Conservation (phyloP, 192 early-diverging fungal genomes). For the Anaeromyces robustus region DNA sequence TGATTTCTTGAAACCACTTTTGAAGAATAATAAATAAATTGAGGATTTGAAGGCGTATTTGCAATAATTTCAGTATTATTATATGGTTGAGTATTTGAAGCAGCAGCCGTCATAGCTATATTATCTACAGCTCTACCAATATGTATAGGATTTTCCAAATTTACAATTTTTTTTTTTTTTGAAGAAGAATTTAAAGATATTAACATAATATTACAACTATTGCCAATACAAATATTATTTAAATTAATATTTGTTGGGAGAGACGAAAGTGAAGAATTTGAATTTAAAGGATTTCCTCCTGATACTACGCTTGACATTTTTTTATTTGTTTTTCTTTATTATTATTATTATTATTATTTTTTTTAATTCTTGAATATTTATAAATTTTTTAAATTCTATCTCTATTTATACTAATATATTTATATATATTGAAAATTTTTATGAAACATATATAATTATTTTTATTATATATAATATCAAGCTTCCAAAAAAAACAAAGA, state of each 20-base stretch:
- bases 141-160: neutral
- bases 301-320: neutral
- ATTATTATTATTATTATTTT: no score
- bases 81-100: neutral
- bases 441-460: no score
- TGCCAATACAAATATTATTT: neutral
- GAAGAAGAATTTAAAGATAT: neutral
- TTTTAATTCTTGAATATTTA: no score
- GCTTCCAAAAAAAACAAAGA: no score
- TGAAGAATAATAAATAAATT: neutral
- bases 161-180: neutral
- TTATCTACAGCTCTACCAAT: neutral
- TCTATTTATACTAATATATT: no score
- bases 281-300: neutral
- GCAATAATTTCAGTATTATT: neutral
- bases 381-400: no score
- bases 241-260: neutral
- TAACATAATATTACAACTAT: neutral
- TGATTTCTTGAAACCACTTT: neutral
- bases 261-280: neutral
- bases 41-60: neutral
- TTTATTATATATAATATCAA: no score
- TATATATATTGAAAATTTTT: no score
- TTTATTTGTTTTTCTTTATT: neutral
- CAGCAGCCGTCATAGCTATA: neutral